Base-by-base conservation (phyloP, 495 filamentous ascomycete species). In the Penicillium crystallinum region DNA sequence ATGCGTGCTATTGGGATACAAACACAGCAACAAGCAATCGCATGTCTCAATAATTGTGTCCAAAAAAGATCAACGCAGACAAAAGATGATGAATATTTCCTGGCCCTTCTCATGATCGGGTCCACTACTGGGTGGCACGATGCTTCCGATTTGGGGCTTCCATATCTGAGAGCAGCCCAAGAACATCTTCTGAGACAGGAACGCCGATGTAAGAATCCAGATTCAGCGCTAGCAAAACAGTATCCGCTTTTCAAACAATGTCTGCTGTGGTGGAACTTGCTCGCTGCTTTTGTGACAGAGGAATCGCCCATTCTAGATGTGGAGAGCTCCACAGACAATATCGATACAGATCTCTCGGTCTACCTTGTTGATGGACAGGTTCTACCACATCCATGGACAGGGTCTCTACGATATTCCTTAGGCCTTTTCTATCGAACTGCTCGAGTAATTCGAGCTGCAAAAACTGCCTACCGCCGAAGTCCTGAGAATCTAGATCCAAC, bases 171-270 rank as follows among this genome's bases (percentile, higher is more conserved):
- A 23, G 61, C 60, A 35, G 61, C 61, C 0, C 60, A 64, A 22
- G 58, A 61, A 5, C 53, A 64, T 35, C 57, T 64, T 25, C 30
- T 34, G 15, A 47, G 39, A 29, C 57, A 64, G 15, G 46, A 61
- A 43, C 40, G 46, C 8, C 54, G 52, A 43, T 61, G 49, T 17
- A 53, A 55, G 15, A 58, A 40, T 22, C 31, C 61, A 11, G 17
- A 64, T 7, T 61, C 58, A 7, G 48, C 46, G n/a, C 47, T 64
- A 29, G 58, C 58, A 15, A 61, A 64, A 31, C 58, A 64, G 30
- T 57, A 64, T 23, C 61, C 61, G 6, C 38, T 64, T 4, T 64
- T 61, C 40, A 59, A 64, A 17, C 61, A 64, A 35, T 61, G 58
- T 39, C 37, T 64, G 4, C 45, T 64, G 6, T 64, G 57, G 36